A percentile compares a stretch with the other conserved stretches of the same genome.
phyloP scores from a whole-genome alignment of 441 rosid genomes.

The Omphalea diandra region DNA sequence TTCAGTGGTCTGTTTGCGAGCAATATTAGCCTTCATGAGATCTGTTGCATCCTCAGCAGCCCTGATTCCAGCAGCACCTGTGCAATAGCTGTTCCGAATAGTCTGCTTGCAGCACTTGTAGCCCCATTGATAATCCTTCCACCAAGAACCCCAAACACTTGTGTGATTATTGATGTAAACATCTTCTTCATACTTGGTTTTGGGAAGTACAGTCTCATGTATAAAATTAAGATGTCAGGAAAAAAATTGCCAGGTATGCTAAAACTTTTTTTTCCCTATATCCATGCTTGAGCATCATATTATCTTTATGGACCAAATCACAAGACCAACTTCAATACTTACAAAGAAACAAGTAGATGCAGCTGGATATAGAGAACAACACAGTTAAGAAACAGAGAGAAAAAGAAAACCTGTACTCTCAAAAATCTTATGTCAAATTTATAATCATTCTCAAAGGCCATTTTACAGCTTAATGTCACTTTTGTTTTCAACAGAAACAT shows the following conservation, averaged over 20 bases:
- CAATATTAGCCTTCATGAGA: conserved; percentile 60
- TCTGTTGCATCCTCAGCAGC: conserved; percentile 64
- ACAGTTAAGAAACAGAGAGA: no score
- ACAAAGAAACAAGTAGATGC: background rate
- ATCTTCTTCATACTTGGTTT: conserved; percentile 66
- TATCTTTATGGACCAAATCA: background rate
- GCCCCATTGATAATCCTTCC: conserved; percentile 71
- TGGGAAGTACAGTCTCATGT: conserved; percentile 55
- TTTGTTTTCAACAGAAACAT: background rate
- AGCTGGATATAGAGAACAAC: background rate
- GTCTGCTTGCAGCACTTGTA: conserved; percentile 62
- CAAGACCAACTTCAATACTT: background rate
- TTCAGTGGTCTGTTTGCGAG: conserved; percentile 50
- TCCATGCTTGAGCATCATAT: background rate
- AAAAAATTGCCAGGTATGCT: background rate
- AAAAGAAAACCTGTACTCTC: background rate
- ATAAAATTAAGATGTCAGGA: conserved; percentile 5
- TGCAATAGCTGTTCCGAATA: conserved; percentile 63
- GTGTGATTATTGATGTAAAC: conserved; percentile 55
- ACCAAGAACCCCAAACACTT: conserved; percentile 69
- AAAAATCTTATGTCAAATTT: background rate
- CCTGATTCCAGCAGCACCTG: conserved; percentile 64
- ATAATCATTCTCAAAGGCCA: background rate
- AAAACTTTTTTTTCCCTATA: no score
- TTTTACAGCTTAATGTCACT: background rate